A percentile compares a stretch with the other conserved stretches of the same genome.
Conservation (phyloP, 345 rosid species). For the Triadica sebifera region DNA sequence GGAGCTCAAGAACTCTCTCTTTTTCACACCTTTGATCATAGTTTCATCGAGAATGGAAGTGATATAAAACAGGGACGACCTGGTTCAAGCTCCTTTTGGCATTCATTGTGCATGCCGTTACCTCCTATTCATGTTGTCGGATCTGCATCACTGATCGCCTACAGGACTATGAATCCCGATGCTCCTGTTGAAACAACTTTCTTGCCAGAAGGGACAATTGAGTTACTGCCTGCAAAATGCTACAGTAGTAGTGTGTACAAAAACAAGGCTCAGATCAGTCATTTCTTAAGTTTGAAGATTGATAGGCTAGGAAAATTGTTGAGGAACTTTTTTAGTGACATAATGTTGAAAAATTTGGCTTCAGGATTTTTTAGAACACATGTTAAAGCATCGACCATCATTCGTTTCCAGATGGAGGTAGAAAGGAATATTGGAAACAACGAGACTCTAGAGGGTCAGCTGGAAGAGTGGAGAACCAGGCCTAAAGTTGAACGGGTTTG, state of each 20-base stretch:
- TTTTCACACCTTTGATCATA: conserved; percentile 39
- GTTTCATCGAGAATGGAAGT: conserved; percentile 28
- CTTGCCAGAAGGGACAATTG: conserved; percentile 41
- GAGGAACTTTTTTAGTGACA: conserved; percentile 38
- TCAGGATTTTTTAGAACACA: conserved; percentile 43
- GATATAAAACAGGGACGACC: conserved; percentile 15
- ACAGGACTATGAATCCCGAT: conserved; percentile 40
- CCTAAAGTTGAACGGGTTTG: conserved; percentile 57
- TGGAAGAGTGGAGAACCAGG: conserved; percentile 63
- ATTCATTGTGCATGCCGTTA: conserved; percentile 40
- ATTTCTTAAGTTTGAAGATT: conserved; percentile 44
- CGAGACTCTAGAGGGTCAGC: conserved; percentile 31
- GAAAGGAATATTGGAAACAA: conserved; percentile 46
- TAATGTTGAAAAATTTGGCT: conserved; percentile 16
- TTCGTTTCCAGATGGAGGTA: conserved; percentile 58
- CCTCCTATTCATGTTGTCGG: conserved; percentile 54
- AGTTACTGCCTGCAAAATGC: conserved; percentile 64
- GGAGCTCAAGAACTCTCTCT: conserved; percentile 57
- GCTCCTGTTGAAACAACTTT: conserved; percentile 41
- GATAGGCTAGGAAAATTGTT: conserved; percentile 42
- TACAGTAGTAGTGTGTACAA: conserved; percentile 32
- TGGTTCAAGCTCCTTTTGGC: conserved; percentile 29
- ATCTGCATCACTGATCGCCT: conserved; percentile 57
- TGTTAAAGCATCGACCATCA: conserved; percentile 42
- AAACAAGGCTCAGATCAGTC: conserved; percentile 32